Base-by-base conservation (phyloP, 2,329 filamentous ascomycete species). In the Parastagonospora nodorum region DNA sequence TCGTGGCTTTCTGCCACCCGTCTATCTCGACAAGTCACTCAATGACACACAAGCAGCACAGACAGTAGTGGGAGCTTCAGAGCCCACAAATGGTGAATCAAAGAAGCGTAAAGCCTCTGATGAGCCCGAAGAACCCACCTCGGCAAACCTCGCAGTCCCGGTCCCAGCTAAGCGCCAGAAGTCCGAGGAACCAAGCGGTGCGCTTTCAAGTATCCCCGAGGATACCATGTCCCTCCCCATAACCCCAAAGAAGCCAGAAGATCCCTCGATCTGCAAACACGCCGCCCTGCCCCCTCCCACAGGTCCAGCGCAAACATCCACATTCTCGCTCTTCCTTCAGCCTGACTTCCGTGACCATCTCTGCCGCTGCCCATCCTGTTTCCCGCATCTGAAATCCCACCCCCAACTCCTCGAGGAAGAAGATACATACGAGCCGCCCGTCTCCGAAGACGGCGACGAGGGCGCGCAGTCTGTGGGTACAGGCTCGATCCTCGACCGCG, bases 361-460 rank as follows among this genome's bases (percentile, higher is more conserved):
- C 63, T 99, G 94, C 78, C 90, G 82, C 67, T 99, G 94, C 74
- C 71, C 84, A 12, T 75, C 81, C n/a, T 97, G 92, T 77, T 96
- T 90, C 74, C 85, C 86, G 1, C 77, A 84, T 10, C 83, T 97
- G 1, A 78, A 84, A 47, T 76, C 79, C 0, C 86, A 96, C 69
- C 84, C 86, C 0, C 89, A 96, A 67, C 88, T 99, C 9, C 85
- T 96, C 8, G 92, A 97, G 67, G 92, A 96, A 74, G 94, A 99
- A 78, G 91, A 96, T 30, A 87, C 86, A 1, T 99, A 99, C 74
- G 92, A 97, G 66, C 94, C 93, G 0, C 92, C 93, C 1, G 78
- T 97, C 5, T 96, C 92, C 0, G 74, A 77, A 46, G 71, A 70
- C 27, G 73, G 69, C 30, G 83, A 86, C 1, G 84, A 81, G 2